Conservation (phyloP, 345 rosid genomes). For the Aquilaria sinensis region DNA sequence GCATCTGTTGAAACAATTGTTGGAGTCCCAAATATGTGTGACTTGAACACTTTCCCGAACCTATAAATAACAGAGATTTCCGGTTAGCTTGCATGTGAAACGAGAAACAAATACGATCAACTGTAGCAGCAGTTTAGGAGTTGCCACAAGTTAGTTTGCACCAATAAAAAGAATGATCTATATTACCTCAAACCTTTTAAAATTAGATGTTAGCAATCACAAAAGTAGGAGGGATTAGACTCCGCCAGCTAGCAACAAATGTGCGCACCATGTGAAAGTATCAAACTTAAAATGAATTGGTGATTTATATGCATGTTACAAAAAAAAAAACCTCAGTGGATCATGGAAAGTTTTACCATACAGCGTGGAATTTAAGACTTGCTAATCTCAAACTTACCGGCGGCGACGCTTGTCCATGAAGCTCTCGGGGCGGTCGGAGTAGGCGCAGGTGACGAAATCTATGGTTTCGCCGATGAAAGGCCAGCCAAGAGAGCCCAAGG, state of each 20-base stretch:
- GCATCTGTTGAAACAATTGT: constrained; percentile 90
- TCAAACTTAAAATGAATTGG: background rate
- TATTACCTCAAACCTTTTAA: no score
- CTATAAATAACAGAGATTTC: constrained; percentile 18
- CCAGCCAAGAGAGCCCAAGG: constrained; percentile 79
- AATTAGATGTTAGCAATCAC: no score
- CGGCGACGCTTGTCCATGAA: constrained; percentile 84
- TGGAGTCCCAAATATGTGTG: constrained; percentile 87
- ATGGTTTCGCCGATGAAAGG: constrained; percentile 88
- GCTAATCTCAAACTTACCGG: constrained; percentile 30
- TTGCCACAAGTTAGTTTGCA: no score
- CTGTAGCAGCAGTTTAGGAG: no score
- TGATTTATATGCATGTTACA: no score
- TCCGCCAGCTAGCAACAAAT: no score
- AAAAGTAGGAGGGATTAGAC: no score
- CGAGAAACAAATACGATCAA: no score
- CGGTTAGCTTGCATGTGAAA: no score
- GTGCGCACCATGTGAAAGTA: no score
- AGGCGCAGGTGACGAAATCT: constrained; percentile 77
- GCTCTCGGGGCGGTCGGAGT: constrained; percentile 79
- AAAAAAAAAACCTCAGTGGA: background rate
- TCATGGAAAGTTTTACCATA: background rate
- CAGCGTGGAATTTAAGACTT: background rate
- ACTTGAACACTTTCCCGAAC: constrained; percentile 94
- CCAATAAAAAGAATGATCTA: no score